phyloP scores from a whole-genome alignment of 2,329 filamentous ascomycete species.

The Parasarocladium wereldwijsianum region DNA sequence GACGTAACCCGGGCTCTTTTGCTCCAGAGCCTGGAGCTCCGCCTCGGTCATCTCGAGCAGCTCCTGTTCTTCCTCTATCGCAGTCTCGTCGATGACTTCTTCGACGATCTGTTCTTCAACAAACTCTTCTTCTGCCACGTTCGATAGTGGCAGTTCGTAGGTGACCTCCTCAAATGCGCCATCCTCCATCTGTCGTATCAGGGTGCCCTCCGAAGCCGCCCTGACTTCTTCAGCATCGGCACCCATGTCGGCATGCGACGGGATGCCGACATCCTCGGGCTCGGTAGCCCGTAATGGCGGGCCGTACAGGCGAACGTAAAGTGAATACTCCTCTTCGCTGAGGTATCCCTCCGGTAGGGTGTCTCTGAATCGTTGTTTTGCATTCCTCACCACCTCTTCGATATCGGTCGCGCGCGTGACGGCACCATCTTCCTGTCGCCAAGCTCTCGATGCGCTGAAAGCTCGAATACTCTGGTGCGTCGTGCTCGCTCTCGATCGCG shows the following conservation, averaged over 20 bases:
- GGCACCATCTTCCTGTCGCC: constrained; percentile 9
- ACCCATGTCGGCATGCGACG: constrained; percentile 23
- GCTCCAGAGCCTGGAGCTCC: not conserved
- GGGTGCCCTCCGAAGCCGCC: constrained; percentile 19
- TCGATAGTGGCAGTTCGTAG: constrained; percentile 20
- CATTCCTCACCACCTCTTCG: constrained; percentile 53
- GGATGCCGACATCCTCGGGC: constrained; percentile 43
- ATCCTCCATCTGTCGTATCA: constrained; percentile 39
- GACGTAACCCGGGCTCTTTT: constrained; percentile 22
- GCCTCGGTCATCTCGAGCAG: not conserved
- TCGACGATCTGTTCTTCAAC: constrained; percentile 8
- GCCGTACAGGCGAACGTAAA: constrained; percentile 75
- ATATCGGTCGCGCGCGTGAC: constrained; percentile 21
- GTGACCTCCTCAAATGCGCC: constrained; percentile 49
- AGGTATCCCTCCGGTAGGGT: constrained; percentile 59
- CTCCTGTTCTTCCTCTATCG: constrained; percentile 15
- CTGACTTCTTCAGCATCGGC: constrained; percentile 7
- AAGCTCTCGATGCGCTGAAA: constrained; percentile 8
- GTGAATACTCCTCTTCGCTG: constrained; percentile 50
- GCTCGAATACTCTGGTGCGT: not conserved
- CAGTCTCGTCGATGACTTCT: constrained; percentile 14
- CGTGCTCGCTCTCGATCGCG: not conserved
- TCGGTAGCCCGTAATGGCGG: constrained; percentile 49
- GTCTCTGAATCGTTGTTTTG: constrained; percentile 63
- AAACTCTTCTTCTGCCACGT: constrained; percentile 5